phyloP scores from a whole-genome alignment of 164 flowering plant species.

The Cinnamomum chago region DNA sequence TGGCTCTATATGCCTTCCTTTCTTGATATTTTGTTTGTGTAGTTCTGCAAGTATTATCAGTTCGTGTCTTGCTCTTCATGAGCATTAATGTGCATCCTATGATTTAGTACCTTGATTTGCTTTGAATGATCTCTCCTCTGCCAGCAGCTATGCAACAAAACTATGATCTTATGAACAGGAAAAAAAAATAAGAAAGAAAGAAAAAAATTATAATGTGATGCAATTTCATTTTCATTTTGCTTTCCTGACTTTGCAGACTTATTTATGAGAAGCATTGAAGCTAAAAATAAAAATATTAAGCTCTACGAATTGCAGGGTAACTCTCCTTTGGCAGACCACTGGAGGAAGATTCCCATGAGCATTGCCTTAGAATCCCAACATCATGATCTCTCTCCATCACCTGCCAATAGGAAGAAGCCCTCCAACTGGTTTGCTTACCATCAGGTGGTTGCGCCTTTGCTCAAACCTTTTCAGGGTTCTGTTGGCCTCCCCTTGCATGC shows the following conservation, averaged over 20 bases:
- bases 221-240: not conserved
- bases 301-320: slow-evolving; percentile 2
- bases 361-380: not conserved
- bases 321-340: slow-evolving; percentile 9
- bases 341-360: not conserved
- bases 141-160: not conserved
- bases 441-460: not conserved
- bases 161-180: not conserved
- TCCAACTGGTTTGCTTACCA: slow-evolving; percentile 2
- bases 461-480: not conserved
- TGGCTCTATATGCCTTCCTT: too few species aligned
- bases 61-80: too few species aligned
- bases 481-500: not conserved
- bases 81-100: not conserved
- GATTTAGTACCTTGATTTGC: not conserved
- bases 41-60: too few species aligned
- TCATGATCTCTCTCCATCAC: not conserved
- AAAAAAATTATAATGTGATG: not conserved
- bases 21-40: too few species aligned
- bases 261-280: not conserved
- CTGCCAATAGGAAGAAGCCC: slow-evolving; percentile 14
- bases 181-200: not conserved
- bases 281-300: not conserved
- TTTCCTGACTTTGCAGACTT: not conserved
- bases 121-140: not conserved